Evolutionary conservation across 225 moss, liverwort and hornwort genomes (phyloP).

Genomic region (Anthoceros angustus): DNA sequence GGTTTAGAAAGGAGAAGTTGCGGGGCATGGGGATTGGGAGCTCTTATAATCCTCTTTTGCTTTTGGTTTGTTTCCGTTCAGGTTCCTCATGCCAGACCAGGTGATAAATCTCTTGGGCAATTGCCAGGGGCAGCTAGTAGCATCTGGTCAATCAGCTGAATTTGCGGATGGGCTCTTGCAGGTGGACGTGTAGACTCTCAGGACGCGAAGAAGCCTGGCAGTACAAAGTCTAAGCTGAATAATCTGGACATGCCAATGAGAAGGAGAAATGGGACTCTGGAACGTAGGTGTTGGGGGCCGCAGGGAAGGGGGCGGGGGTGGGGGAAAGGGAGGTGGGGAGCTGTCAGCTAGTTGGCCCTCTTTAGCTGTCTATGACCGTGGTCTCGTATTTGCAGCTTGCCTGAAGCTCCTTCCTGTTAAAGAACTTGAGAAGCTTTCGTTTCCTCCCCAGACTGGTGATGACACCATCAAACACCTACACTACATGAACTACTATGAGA

Average conservation of each 20-base stretch:
- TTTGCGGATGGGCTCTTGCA: not conserved
- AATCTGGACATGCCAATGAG: slow-evolving; percentile 59
- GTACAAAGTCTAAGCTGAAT: slow-evolving; percentile 34
- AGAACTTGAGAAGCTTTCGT: slow-evolving; percentile 30
- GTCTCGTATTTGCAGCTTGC: slow-evolving; percentile 37
- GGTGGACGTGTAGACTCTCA: not conserved
- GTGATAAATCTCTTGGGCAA: not conserved
- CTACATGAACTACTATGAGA: slow-evolving; percentile 22
- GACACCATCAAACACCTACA: slow-evolving; percentile 33
- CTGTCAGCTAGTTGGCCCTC: not conserved
- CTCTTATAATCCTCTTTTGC: not conserved
- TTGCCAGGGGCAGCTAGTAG: too few relatives aligned
- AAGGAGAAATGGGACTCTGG: slow-evolving; percentile 29
- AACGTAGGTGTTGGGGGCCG: slow-evolving; percentile 18
- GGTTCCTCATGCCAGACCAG: not conserved
- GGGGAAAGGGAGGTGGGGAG: too few relatives aligned
- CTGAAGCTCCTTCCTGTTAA: slow-evolving; percentile 50
- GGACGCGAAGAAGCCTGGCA: slow-evolving; percentile 11
- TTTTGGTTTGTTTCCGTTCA: not conserved
- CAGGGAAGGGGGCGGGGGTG: not conserved
- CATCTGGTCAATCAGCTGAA: not conserved
- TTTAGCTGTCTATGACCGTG: not conserved
- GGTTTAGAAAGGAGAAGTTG: not conserved
- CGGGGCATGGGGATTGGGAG: not conserved
- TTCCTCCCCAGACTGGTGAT: slow-evolving; percentile 26